Base-by-base conservation (phyloP, 1,284 basidiomycete genomes). In the Marasmius oreades region DNA sequence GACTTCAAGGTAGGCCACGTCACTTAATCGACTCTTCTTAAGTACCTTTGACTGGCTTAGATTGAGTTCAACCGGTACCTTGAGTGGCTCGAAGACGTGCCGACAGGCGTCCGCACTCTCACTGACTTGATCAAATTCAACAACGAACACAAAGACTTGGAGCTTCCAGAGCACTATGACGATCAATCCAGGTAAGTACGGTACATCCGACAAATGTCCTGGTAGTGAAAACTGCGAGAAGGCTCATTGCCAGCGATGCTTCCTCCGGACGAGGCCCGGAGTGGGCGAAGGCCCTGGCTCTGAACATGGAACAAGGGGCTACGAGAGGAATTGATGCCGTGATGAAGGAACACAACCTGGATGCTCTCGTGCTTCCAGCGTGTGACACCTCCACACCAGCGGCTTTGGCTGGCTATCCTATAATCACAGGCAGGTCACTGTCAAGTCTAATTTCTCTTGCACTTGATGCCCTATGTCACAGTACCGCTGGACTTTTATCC, bases 401-500 rank as follows among this genome's bases (percentile, higher is more conserved):
- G 10, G 82, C 82, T 1, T 78, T 85, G 50, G 81, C 78, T 0
- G 82, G 82, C 4, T 85, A 85, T 62, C 82, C 83, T 1, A 79
- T 84, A 51, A 70, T 84, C 16, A 82, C 82, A 8, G 80, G 80
- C 77, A 52, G 51, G 66, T 50, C 10, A 3, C 39, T 2, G 22
- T 26, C n/a, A 3, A 47, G 26, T 43, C 5, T 26, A 31, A 18
- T 18, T 22, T 22, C 18, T 6, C 22, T 36, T 18, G 36, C 16
- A 3, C 12, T 1, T 12, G 12, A n/a, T 12, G 4, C 37, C 22
- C 34, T 12, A 51, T 16, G 11, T 11, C 28, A n/a, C 3, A 78
- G 83, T 86, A n/a, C 84, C 84, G 2, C 71, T 87, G 0, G 83
- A 82, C 0, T 86, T 86, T 69, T 80, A 78, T 58, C 81, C 81